Base-by-base conservation (phyloP, 345 rosid species). In the Murraya koenigii region DNA sequence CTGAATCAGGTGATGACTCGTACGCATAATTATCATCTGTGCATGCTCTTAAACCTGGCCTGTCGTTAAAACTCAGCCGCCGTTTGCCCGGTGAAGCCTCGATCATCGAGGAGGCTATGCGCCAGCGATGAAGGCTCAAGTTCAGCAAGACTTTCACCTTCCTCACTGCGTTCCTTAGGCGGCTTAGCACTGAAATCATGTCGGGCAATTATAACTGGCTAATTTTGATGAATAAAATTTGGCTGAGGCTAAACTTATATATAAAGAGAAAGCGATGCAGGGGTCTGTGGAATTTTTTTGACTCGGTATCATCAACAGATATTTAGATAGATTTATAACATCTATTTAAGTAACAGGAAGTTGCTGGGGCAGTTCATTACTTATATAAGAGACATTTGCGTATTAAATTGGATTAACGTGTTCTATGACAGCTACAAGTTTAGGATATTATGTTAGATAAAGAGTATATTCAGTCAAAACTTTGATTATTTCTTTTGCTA, bases 151-250 rank as follows among this genome's bases (percentile, higher is more conserved):
- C 38, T 60, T 82, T 87, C 10, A 94, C 86, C 89, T 91, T 95
- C 78, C 84, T 93, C 76, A 93, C 93, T 0, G 91, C 98, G 75
- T 80, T 86, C 82, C 85, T 82, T 13, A 95, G 81, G 66, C 90
- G 92, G 78, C 86, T 78, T 7, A 93, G 83, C 81, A 95, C 3
- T 20, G 89, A 71, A 4, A 0, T 3, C 49, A 3, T 13, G 49
- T 44, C 49, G 49, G 3, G 3, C 0, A 44, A 44, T 44, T 44
- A 7, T 0, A 44, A 44, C 13, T 11, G 49, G 49, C 49, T 44
- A 44, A 44, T 44, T 4, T 44, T 44, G 49, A 44, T 3, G 49
- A 44, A 44, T 44, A 3, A 3, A 44, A 13, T 44, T 11, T 44
- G 49, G 49, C 49, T 44, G 5, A 44, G 49, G 49, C 0, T n/a